These are phyloP conservation scores for Boletus bicolor DNA, from an alignment of 768 basidiomycete species.

Conservation along the genomic window DNA sequence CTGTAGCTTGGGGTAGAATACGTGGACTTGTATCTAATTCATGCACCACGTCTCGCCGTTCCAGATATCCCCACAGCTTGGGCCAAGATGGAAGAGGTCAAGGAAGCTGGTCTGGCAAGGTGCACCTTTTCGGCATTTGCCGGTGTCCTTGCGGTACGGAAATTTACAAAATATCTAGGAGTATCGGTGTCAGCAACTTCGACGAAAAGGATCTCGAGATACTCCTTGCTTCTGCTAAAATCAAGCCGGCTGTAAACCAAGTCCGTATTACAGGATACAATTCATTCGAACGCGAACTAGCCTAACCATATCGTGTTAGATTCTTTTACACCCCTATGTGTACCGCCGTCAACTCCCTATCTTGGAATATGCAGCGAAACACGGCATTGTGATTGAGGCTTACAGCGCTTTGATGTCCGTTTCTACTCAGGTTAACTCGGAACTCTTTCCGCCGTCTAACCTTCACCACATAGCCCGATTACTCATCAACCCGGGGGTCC, in stretches of 20 bases:
- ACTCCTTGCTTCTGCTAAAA: slow-evolving; percentile 55
- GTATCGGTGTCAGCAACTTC: slow-evolving; percentile 74
- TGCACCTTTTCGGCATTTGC: slow-evolving; percentile 21
- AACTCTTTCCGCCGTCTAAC: neutral
- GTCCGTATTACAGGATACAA: slow-evolving; percentile 30
- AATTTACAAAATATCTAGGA: slow-evolving; percentile 37
- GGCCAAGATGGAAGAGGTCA: slow-evolving; percentile 59
- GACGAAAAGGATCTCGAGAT: slow-evolving; percentile 49
- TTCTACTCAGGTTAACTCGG: neutral
- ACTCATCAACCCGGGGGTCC: slow-evolving; percentile 59
- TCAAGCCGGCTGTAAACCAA: slow-evolving; percentile 69
- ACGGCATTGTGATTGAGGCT: slow-evolving; percentile 67
- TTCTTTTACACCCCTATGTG: slow-evolving; percentile 70
- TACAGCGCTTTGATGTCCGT: slow-evolving; percentile 65
- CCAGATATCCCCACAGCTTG: slow-evolving; percentile 63
- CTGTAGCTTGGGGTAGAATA: slow-evolving; percentile 58
- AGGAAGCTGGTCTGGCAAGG: slow-evolving; percentile 57
- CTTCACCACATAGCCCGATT: slow-evolving; percentile 45
- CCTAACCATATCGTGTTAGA: slow-evolving; percentile 37
- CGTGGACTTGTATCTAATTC: slow-evolving; percentile 72
- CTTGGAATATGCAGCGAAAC: slow-evolving; percentile 52
- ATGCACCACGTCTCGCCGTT: slow-evolving; percentile 48
- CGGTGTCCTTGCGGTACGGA: neutral
- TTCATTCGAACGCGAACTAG: neutral
- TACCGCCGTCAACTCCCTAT: slow-evolving; percentile 49